Base-by-base conservation (phyloP, 768 basidiomycete species). In the Tulasnella calospora region DNA sequence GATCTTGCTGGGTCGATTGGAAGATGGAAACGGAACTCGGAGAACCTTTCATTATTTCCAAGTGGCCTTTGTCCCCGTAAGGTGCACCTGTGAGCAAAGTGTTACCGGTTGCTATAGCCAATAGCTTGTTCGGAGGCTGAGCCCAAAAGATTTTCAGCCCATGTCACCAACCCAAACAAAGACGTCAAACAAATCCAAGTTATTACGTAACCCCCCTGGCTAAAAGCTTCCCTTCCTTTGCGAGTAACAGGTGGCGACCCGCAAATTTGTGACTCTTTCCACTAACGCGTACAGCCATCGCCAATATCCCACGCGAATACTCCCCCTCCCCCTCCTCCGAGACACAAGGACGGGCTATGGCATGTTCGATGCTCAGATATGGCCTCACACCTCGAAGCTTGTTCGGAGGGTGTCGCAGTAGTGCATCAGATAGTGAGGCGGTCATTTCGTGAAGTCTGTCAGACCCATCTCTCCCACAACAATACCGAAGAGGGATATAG, bases 1-100 rank as follows among this genome's bases (percentile, higher is more conserved):
- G 30, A 30, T 4, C 61, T 67, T 67, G 61, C 61, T 67, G 61
- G 61, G 61, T 67, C 61, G 61, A 67, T 67, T 67, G 61, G 61
- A 67, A 67, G 61, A 67, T 67, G 61, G 61, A 67, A 67, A 67
- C 61, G 61, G 27, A 67, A 35, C 61, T 67, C 61, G 61, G 61
- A 67, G 61, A 67, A 67, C 61, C 61, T 67, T 67, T 67, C 33
- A 3, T 35, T 67, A 67, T 35, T 67, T 67, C 57, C 23, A 67
- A 27, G 44, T 44, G 27, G 61, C 61, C 61, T 67, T 67, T 67
- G 61, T 67, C 61, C 61, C 61, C 61, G 61, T 67, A 67, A 67
- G 61, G 61, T 67, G 61, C 61, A 67, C 61, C 61, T 35, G 61
- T 67, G 61, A 67, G 27, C 15, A 15, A 35, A 27, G 13, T 67